These are phyloP conservation scores for Aschersonia sp. DNA, from an alignment of 2,329 filamentous ascomycete genomes.

Conservation along the genomic window DNA sequence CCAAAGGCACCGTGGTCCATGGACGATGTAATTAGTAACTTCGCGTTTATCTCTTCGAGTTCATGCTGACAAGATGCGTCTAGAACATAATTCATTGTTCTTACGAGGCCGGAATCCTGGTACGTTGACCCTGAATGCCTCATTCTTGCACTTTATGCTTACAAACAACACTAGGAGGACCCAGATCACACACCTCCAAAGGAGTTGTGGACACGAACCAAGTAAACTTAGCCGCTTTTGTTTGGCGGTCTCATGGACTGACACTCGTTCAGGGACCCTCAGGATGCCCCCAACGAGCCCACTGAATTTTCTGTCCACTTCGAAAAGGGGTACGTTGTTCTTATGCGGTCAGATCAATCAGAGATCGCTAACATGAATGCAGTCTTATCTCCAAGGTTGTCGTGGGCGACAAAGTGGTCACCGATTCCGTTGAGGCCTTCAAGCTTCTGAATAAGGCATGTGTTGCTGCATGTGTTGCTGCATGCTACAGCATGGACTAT, in stretches of 20 bases:
- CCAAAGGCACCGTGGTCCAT: conserved; percentile 57
- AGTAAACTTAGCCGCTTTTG: too few relatives aligned
- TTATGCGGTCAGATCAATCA: too few relatives aligned
- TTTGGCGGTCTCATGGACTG: background rate
- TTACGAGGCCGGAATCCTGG: too few relatives aligned
- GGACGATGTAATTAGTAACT: conserved; percentile 21
- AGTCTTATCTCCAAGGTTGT: conserved; percentile 32
- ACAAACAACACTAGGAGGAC: conserved; percentile 24
- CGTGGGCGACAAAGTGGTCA: conserved; percentile 22
- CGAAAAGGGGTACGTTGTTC: conserved; percentile 33
- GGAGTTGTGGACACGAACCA: conserved; percentile 54
- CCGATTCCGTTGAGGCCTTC: conserved; percentile 50
- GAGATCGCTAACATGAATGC: too few relatives aligned
- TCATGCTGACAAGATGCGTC: too few relatives aligned
- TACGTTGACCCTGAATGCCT: too few relatives aligned
- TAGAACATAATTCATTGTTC: too few relatives aligned
- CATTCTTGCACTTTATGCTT: too few relatives aligned
- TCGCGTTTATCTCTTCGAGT: background rate
- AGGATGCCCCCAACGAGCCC: conserved; percentile 47
- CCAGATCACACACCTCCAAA: conserved; percentile 41
- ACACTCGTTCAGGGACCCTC: conserved; percentile 28
- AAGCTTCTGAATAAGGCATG: conserved; percentile 11
- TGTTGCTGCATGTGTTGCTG: too few relatives aligned
- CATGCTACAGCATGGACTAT: too few relatives aligned
- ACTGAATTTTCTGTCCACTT: conserved; percentile 52